phyloP scores from a whole-genome alignment of 2,329 filamentous ascomycete species.

The Dothidotthia symphoricarpi region DNA sequence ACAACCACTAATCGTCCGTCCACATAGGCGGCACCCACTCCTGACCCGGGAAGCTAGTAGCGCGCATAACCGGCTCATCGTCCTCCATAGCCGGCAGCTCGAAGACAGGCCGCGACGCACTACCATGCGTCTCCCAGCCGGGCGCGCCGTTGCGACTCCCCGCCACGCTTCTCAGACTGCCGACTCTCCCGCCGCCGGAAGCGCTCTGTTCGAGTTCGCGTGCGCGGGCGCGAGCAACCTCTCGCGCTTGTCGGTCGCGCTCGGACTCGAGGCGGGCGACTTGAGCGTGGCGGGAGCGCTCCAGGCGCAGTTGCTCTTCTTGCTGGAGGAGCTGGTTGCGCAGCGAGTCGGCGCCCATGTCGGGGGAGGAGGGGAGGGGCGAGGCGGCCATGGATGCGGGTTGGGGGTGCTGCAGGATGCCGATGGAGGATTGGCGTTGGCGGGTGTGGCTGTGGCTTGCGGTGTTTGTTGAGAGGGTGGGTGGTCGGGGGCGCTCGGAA shows the following conservation, averaged over 20 bases:
- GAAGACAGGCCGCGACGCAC: conserved; percentile 26
- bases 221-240: conserved; percentile 32
- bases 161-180: conserved; percentile 31
- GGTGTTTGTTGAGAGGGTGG: conserved; percentile 28
- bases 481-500: conserved; percentile 27
- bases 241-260: conserved; percentile 24
- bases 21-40: conserved; percentile 61
- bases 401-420: conserved; percentile 39
- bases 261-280: conserved; percentile 25
- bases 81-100: conserved; percentile 43
- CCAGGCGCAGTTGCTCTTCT: conserved; percentile 34
- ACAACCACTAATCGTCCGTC: too few relatives aligned
- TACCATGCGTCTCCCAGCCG: conserved; percentile 30
- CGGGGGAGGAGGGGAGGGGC: conserved; percentile 34
- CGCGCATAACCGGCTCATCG: conserved; percentile 60
- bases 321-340: conserved; percentile 36
- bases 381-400: conserved; percentile 43
- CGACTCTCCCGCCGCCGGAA: conserved; percentile 32
- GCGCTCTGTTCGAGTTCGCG: conserved; percentile 37
- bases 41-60: conserved; percentile 68
- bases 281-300: conserved; percentile 31
- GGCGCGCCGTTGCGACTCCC: conserved; percentile 28
- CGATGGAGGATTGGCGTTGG: conserved; percentile 33
- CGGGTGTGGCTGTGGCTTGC: conserved; percentile 19
- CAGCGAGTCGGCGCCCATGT: conserved; percentile 40